These are phyloP conservation scores for Aureobasidium sp. DNA, from an alignment of 2,329 filamentous ascomycete species.

Conservation along the genomic window DNA sequence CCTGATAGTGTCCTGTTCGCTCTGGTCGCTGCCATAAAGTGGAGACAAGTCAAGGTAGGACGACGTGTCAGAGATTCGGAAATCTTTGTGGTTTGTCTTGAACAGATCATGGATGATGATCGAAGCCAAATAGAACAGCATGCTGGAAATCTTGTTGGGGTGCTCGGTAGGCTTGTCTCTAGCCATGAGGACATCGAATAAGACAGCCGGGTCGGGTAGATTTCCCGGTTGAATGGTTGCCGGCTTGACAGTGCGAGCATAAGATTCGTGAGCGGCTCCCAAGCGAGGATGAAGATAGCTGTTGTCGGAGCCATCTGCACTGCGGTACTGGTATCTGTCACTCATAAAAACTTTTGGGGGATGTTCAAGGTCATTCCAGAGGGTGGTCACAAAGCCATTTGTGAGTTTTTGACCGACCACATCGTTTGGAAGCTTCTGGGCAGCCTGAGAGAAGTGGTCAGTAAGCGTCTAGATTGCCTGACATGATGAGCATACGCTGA, in stretches of 20 bases:
- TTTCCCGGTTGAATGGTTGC: constrained; percentile 50
- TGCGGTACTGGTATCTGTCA: constrained; percentile 40
- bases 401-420: constrained; percentile 37
- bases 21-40: constrained; percentile 63
- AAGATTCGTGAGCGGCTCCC: constrained; percentile 59
- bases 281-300: constrained; percentile 58
- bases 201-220: constrained; percentile 56
- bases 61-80: constrained; percentile 58
- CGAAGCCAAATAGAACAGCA: constrained; percentile 68
- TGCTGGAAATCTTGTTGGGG: constrained; percentile 64
- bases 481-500: constrained; percentile 33
- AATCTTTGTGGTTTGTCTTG: constrained; percentile 56
- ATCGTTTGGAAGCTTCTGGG: constrained; percentile 36
- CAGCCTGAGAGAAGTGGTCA: constrained; percentile 26
- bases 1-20: constrained; percentile 59
- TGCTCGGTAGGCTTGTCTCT: constrained; percentile 57
- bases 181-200: constrained; percentile 63
- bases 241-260: constrained; percentile 60
- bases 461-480: neutral
- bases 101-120: constrained; percentile 60
- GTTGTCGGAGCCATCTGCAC: constrained; percentile 45
- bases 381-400: constrained; percentile 37
- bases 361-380: constrained; percentile 44
- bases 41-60: constrained; percentile 70
- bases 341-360: constrained; percentile 41